These are phyloP conservation scores for Infundibulicybe gibba DNA, from an alignment of 768 basidiomycete genomes.

Conservation along the genomic window DNA sequence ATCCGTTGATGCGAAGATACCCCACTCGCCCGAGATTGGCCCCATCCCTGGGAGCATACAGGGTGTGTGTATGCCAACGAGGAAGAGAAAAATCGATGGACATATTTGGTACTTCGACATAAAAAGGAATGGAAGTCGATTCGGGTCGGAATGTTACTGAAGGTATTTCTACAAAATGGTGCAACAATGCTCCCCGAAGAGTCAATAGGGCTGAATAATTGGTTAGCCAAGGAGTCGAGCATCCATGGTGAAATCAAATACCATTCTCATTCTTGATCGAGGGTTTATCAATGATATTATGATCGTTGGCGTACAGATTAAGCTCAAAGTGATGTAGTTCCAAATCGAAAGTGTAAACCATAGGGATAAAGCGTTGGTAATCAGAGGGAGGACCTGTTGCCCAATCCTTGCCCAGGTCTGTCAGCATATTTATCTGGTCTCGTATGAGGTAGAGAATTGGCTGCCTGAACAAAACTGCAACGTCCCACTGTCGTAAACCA, in stretches of 20 bases:
- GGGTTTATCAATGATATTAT: conserved; percentile 94
- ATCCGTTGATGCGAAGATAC: conserved; percentile 55
- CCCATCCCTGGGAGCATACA: conserved; percentile 60
- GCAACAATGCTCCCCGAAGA: conserved; percentile 55
- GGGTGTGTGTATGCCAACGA: conserved; percentile 83
- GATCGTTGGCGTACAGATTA: conserved; percentile 88
- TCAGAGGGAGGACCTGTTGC: conserved; percentile 76
- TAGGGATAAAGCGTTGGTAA: conserved; percentile 82
- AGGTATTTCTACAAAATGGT: conserved; percentile 51
- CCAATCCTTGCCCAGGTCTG: conserved; percentile 94
- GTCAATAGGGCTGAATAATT: conserved; percentile 65
- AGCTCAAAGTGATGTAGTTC: conserved; percentile 74
- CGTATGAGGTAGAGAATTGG: conserved; percentile 78
- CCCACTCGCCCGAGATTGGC: conserved; percentile 61
- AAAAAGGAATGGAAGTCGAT: conserved; percentile 63
- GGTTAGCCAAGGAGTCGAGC: not conserved
- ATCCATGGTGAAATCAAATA: conserved; percentile 20
- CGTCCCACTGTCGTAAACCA: conserved; percentile 71
- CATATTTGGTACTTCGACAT: conserved; percentile 54
- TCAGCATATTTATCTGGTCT: conserved; percentile 93
- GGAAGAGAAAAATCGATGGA: conserved; percentile 66
- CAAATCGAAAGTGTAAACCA: conserved; percentile 67
- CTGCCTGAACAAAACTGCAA: conserved; percentile 67
- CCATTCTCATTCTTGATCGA: conserved; percentile 81
- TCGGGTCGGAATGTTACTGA: conserved; percentile 73